Evolutionary conservation across 495 filamentous ascomycete species (phyloP), one percentile per base, ranked within the genome.

Genomic region (Penicillium turbatum): DNA sequence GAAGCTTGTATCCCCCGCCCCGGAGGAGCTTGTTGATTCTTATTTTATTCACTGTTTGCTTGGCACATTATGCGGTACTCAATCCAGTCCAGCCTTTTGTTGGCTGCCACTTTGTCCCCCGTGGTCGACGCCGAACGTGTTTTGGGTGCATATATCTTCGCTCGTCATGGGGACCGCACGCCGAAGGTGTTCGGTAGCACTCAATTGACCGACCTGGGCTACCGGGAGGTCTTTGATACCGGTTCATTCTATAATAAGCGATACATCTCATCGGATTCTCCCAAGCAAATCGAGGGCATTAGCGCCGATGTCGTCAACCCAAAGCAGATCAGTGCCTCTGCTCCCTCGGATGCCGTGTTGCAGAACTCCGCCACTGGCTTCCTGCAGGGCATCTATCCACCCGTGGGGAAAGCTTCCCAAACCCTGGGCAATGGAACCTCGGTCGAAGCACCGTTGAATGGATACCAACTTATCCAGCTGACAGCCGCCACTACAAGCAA

Each of bases 141-240:
- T 24, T 72, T 86, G 32, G 80, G 83, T 3, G 79, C 78, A 10
- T 84, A 82, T 62, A 77, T 86, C 62, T 86, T 83, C 67, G 74
- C 81, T 16, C 81, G 83, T 16, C 83, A 86, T 71, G 83, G 84
- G 30, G 84, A 86, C 59, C 78, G 84, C 17, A 83, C 82, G 0
- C 55, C 82, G 1, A 85, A 86, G 59, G 62, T 73, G 2, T 66
- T 73, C 13, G 72, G 79, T 12, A 78, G 74, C 24, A 72, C 80
- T 27, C 66, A 75, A 53, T 67, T 87, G 55, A 86, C 83, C 19
- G 71, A 78, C 40, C 70, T 86, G 40, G 84, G 84, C 15, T 85
- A 84, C 62, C 61, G 57, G 10, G 77, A 92, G 66, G 71, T 88
- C 58, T 84, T 79, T 55, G 69, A 72, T 41, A 70, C 82, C 9